Evolutionary conservation across 176 grass and related monocot species (phyloP), one percentile per base, ranked within the genome.

Genomic region (Aegilops speltoides): DNA sequence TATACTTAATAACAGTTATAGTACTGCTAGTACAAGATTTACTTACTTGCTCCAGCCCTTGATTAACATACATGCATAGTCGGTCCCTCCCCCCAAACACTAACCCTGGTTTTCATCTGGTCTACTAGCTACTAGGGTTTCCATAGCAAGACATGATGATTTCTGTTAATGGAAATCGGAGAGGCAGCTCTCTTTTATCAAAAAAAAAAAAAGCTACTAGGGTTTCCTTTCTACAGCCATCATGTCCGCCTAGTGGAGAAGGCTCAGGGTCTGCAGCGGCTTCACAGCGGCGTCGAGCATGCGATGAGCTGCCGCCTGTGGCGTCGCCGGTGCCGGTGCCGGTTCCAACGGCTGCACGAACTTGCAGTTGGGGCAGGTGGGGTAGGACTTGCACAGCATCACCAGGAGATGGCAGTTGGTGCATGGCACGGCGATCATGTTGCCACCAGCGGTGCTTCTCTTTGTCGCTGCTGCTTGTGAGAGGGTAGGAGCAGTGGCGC

Each of bases 311-410:
- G 70, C 25, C 7, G 68, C 40, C 62, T 52, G 83, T 13, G 78
- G 67, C 25, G 56, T 31, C 3, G 38, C 32, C 0, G 84, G 87
- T 6, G 76, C 46, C 0, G 86, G 87, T 8, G 75, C 48, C 0
- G 84, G 87, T 9, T 70, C 48, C 70, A 94, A 43, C 10, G 85
- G 68, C 79, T 97, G 89, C 78, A 91, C 79, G 84, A 92, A 93
- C 90, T 89, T 98, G 93, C 96, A 98, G 69, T 98, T 98, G 24
- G 96, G 96, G 79, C 96, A 98, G 28, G 91, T 94, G 0, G 96
- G 96, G 45, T 84, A 95, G 36, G 91, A 88, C 86, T 84, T 92
- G 91, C 86, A 91, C 62, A 98, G 74, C 93, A 98, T 98, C 75
- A 98, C 93, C 1, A 95, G 90, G 41, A 98, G 91, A 68, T 98